phyloP scores from a whole-genome alignment of 306 rosid species.

The Sesbania bispinosa region DNA sequence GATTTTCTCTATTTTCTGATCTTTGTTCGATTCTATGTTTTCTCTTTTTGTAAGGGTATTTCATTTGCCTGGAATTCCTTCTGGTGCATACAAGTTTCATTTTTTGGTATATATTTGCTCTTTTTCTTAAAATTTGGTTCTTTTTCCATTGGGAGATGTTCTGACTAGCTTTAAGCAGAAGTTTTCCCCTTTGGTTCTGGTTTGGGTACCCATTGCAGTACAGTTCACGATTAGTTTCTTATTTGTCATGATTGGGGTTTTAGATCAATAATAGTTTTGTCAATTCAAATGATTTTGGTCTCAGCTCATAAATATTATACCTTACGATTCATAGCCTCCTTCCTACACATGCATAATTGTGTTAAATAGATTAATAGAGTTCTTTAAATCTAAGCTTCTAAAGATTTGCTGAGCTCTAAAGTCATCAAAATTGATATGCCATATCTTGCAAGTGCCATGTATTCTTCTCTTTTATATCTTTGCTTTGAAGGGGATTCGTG shows the following conservation, averaged over 20 bases:
- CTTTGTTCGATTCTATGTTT: constrained; percentile 3
- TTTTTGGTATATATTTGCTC: background rate
- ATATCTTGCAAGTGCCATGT: background rate
- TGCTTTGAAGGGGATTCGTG: background rate
- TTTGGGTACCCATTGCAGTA: background rate
- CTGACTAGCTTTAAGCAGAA: background rate
- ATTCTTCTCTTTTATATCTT: background rate
- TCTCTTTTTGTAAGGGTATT: background rate
- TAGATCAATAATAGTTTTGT: background rate
- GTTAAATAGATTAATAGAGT: background rate
- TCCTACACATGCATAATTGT: background rate
- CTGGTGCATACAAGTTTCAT: background rate
- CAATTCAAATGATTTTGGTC: background rate
- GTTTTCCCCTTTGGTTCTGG: background rate
- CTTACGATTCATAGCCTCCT: background rate
- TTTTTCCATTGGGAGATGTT: background rate
- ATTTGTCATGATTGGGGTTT: background rate
- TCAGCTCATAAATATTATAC: background rate
- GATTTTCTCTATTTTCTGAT: constrained; percentile 9
- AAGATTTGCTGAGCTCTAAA: background rate
- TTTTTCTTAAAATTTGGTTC: background rate
- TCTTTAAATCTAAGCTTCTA: background rate
- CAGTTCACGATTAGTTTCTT: background rate
- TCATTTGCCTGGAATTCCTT: constrained; percentile 2
- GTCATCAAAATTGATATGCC: background rate